phyloP scores from a whole-genome alignment of 2,329 filamentous ascomycete genomes.

The Cladosporium sp. region DNA sequence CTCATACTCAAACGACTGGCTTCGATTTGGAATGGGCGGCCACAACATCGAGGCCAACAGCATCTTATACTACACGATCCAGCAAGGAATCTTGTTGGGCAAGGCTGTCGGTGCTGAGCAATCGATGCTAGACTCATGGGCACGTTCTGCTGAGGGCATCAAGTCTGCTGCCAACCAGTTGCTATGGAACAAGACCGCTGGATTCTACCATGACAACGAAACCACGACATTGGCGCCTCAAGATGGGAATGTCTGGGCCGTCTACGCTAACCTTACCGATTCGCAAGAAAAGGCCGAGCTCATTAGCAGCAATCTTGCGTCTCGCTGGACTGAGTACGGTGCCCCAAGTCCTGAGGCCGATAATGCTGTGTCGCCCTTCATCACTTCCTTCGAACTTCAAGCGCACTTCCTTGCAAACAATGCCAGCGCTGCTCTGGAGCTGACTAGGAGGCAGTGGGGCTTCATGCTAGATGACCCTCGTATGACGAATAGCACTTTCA shows the following conservation, averaged over 20 bases:
- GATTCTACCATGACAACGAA: conserved; percentile 37
- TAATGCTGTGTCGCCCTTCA: conserved; percentile 40
- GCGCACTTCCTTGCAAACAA: conserved; percentile 39
- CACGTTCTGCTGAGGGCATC: conserved; percentile 37
- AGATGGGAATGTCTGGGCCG: conserved; percentile 46
- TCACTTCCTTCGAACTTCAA: conserved; percentile 41
- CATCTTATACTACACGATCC: conserved; percentile 49
- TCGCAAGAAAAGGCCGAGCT: conserved; percentile 21
- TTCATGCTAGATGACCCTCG: conserved; percentile 38
- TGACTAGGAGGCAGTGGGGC: conserved; percentile 40
- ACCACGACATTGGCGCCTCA: conserved; percentile 46
- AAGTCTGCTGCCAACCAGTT: conserved; percentile 38
- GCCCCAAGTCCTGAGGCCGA: conserved; percentile 42
- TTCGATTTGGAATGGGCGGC: conserved; percentile 47
- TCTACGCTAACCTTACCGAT: conserved; percentile 33
- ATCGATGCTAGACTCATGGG: conserved; percentile 39
- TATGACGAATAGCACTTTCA: conserved; percentile 42
- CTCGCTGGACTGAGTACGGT: conserved; percentile 44
- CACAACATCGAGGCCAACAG: conserved; percentile 46
- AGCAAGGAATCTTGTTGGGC: conserved; percentile 50
- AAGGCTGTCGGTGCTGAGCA: conserved; percentile 42
- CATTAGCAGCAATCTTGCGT: conserved; percentile 36
- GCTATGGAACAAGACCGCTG: conserved; percentile 23
- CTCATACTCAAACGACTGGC: conserved; percentile 44
- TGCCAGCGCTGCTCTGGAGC: conserved; percentile 37